A percentile compares a stretch with the other conserved stretches of the same genome.
Evolutionary conservation across 129 eudicot genomes (phyloP).

Genomic region (Lactuca saligna): DNA sequence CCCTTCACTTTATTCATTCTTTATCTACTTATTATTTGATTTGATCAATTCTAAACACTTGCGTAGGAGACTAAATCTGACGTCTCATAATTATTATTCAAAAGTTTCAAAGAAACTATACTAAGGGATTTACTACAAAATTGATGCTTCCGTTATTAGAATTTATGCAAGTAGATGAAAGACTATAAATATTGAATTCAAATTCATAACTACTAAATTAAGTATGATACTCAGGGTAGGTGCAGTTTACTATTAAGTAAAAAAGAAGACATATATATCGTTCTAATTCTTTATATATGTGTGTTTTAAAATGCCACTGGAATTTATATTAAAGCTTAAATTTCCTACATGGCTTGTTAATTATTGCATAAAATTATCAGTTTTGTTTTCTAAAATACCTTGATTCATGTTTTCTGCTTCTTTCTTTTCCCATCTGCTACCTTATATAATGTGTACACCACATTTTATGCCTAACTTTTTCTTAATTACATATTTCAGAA

Average conservation of each 20-base stretch:
- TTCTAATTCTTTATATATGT: conserved; percentile 12
- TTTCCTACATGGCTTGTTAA: conserved; percentile 3
- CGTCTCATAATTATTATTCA: background rate
- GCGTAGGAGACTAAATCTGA: conserved; percentile 1
- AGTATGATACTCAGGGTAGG: conserved; percentile 32
- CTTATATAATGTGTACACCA: conserved; percentile 6
- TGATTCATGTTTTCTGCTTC: conserved; percentile 24
- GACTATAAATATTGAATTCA: conserved; percentile 21
- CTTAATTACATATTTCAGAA: conserved; percentile 17
- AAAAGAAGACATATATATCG: background rate
- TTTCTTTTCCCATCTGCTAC: background rate
- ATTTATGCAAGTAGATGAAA: conserved; percentile 24
- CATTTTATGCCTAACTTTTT: background rate
- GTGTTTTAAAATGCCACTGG: conserved; percentile 2
- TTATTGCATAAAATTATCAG: background rate
- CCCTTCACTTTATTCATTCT: conserved; percentile 2
- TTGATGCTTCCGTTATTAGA: conserved; percentile 1
- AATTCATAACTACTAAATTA: conserved; percentile 27
- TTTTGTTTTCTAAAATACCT: conserved; percentile 14
- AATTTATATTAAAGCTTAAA: conserved; percentile 1
- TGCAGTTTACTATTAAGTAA: conserved; percentile 14
- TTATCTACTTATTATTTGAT: conserved; percentile 10
- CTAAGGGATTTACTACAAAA: conserved; percentile 12
- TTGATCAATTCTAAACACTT: background rate
- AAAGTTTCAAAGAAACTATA: conserved; percentile 12